These are phyloP conservation scores for Candida takata DNA, from an alignment of 805 yeast species.

Conservation along the genomic window DNA sequence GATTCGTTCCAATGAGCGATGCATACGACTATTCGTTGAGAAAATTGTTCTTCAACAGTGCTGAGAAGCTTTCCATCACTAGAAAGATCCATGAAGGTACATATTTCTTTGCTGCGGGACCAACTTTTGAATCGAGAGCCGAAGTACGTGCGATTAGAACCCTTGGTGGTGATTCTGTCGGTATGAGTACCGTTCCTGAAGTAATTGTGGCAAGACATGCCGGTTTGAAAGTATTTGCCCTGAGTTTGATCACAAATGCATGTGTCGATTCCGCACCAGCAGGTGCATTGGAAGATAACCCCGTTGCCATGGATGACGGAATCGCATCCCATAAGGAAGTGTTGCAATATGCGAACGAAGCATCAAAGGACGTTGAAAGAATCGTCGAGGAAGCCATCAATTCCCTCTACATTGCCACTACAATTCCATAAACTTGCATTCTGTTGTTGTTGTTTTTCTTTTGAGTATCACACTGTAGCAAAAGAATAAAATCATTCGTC, in stretches of 20 bases:
- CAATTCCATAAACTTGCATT: not conserved
- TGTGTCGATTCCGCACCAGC: slow-evolving; percentile 68
- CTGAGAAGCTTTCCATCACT: slow-evolving; percentile 37
- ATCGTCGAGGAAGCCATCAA: slow-evolving; percentile 59
- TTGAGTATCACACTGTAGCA: no score
- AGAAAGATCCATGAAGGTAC: slow-evolving; percentile 81
- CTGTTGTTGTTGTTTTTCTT: not conserved
- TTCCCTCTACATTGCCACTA: no score
- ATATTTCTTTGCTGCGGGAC: slow-evolving; percentile 83
- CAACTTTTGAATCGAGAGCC: slow-evolving; percentile 89
- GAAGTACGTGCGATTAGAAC: slow-evolving; percentile 70
- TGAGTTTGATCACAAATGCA: slow-evolving; percentile 80
- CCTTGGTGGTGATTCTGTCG: slow-evolving; percentile 90
- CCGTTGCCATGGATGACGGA: slow-evolving; percentile 53
- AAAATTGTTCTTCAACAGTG: slow-evolving; percentile 48
- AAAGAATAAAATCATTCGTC: slow-evolving; percentile 58
- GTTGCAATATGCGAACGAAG: slow-evolving; percentile 68
- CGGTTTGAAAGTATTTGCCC: slow-evolving; percentile 75
- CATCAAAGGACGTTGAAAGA: slow-evolving; percentile 72
- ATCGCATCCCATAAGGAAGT: slow-evolving; percentile 93
- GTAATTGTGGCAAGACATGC: slow-evolving; percentile 88
- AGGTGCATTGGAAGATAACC: slow-evolving; percentile 50
- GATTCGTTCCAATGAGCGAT: slow-evolving; percentile 84
- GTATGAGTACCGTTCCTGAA: slow-evolving; percentile 98
- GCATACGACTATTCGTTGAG: slow-evolving; percentile 79